These are phyloP conservation scores for Neofusicoccum cordaticola DNA, from an alignment of 2,329 filamentous ascomycete species.

Conservation along the genomic window DNA sequence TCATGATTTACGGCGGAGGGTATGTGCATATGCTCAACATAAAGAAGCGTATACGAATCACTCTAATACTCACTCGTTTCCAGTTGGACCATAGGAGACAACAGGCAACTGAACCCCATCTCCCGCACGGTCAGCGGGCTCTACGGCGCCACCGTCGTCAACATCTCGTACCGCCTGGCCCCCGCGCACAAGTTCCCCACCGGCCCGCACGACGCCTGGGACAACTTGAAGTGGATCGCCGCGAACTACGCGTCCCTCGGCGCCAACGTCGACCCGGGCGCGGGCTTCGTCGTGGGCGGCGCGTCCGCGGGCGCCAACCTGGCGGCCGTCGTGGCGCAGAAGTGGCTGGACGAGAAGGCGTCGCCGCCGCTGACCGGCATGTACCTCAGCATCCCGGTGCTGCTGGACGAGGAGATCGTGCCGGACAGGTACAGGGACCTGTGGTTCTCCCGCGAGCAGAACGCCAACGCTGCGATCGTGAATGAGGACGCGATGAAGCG, in stretches of 20 bases:
- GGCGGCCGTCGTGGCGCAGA: not conserved
- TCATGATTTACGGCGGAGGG: too few species aligned
- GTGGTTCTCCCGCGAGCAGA: not conserved
- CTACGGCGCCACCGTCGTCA: slow-evolving; percentile 24
- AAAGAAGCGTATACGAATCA: too few species aligned
- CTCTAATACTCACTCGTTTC: too few species aligned
- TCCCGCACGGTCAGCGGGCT: not conserved
- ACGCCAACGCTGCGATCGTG: not conserved
- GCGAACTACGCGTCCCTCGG: not conserved
- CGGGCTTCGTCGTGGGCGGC: not conserved
- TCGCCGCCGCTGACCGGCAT: not conserved
- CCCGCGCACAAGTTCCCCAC: slow-evolving; percentile 37
- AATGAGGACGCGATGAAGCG: not conserved
- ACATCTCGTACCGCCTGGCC: slow-evolving; percentile 36
- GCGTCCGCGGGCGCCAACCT: not conserved
- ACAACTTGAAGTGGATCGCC: slow-evolving; percentile 31
- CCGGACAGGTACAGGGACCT: not conserved
- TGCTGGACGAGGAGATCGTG: not conserved
- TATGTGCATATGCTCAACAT: too few species aligned
- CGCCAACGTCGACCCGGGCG: not conserved
- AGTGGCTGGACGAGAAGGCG: not conserved
- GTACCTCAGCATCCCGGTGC: not conserved
- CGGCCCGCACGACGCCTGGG: slow-evolving; percentile 32
- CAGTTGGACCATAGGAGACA: too few species aligned
- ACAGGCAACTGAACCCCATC: too few species aligned